A percentile compares a stretch with the other conserved stretches of the same genome.
phyloP scores from a whole-genome alignment of 1,139 yeast genomes.

The Suhomyces chickasaworum region DNA sequence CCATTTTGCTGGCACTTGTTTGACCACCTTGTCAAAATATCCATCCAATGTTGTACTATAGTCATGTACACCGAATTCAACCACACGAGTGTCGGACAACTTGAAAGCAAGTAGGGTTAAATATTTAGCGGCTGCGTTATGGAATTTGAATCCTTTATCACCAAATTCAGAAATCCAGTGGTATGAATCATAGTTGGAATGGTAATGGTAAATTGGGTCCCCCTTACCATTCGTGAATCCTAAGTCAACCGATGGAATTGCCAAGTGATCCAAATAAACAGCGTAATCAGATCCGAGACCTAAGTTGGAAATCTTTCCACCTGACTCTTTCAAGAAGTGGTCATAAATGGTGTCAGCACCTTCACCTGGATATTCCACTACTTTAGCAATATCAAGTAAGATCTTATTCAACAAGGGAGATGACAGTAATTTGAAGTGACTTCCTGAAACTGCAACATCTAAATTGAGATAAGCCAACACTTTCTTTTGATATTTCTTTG shows the following conservation, averaged over 20 bases:
- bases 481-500: slow-evolving; percentile 35
- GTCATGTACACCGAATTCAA: slow-evolving; percentile 38
- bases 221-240: slow-evolving; percentile 36
- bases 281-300: slow-evolving; percentile 54
- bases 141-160: slow-evolving; percentile 57
- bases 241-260: slow-evolving; percentile 45
- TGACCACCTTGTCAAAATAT: slow-evolving; percentile 33
- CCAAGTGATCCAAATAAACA: slow-evolving; percentile 50
- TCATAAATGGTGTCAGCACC: slow-evolving; percentile 53
- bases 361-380: slow-evolving; percentile 50
- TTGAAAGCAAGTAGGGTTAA: slow-evolving; percentile 56
- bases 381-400: slow-evolving; percentile 35
- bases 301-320: slow-evolving; percentile 36
- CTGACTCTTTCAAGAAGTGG: slow-evolving; percentile 50
- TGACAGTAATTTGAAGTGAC: slow-evolving; percentile 34
- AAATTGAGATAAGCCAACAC: slow-evolving; percentile 49
- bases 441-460: slow-evolving; percentile 44
- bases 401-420: slow-evolving; percentile 43
- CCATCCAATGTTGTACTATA: slow-evolving; percentile 37
- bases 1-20: slow-evolving; percentile 34
- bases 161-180: slow-evolving; percentile 57
- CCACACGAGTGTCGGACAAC: slow-evolving; percentile 56
- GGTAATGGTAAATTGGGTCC: slow-evolving; percentile 55
- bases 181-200: slow-evolving; percentile 61
- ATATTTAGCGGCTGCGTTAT: slow-evolving; percentile 59